Base-by-base conservation (phyloP, 1,284 basidiomycete genomes). In the Filobasidium uniguttulatum region DNA sequence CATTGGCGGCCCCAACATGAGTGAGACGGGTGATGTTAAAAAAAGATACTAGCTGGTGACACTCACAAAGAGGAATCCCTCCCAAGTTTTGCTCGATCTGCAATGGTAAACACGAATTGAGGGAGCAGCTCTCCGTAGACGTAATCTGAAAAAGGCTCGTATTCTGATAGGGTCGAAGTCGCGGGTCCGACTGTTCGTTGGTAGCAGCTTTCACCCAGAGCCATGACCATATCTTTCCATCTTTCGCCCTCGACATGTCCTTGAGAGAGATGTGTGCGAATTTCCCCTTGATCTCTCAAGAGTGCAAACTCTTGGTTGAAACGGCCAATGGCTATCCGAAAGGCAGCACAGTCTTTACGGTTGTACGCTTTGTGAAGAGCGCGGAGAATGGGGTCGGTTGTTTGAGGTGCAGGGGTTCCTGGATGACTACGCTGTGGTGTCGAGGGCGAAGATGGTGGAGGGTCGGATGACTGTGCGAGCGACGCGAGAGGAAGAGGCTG, bases 131-230 rank as follows among this genome's bases (percentile, higher is more conserved):
- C 68, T 3, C 68, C 68, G 53, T 70, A 70, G 14, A 64, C 61
- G 41, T 67, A 64, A 44, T 50, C 47, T 6, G 53, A 55, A 45
- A 56, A 55, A 15, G 53, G 55, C 38, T 48, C 43, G 37, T 73
- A 73, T 22, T 65, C 66, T 44, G 70, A 71, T 23, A 78, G 60
- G 46, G 65, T 61, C 26, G 69, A 67, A 5, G 72, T 64, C 31
- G 70, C 70, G 1, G 75, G 75, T 2, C 73, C 75, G 0, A 77
- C 75, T 1, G 71, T 66, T 8, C 76, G 64, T 28, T 75, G 71
- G 54, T 78, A 78, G 17, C 71, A 68, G 62, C 76, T 73, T 20
- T 72, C 72, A 50, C 73, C 68, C 10, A 77, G 66, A 46, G 70
- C 60, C 22, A 67, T 64, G 10, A 67, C 65, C 25, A 70, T 37